Percentiles rank a stretch among this genome's conserved stretches.
Conservation (phyloP, 179 eudicot genomes). For the Corrigiola litoralis region DNA sequence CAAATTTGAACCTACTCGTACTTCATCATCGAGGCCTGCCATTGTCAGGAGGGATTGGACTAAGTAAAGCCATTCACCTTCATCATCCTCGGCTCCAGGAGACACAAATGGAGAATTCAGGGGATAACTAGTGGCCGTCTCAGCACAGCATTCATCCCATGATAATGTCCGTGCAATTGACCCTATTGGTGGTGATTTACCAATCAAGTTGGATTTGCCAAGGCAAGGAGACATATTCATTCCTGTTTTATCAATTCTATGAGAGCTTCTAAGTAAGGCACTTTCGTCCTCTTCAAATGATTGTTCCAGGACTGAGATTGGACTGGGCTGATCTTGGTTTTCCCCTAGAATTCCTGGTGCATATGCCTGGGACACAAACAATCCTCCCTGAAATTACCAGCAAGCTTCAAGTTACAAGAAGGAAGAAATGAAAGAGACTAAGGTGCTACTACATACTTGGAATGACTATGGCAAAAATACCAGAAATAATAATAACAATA, state of each 20-base stretch:
- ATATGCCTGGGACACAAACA: constrained; percentile 30
- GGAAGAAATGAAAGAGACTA: background rate
- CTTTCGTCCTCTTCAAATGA: constrained; percentile 70
- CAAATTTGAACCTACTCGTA: constrained; percentile 34
- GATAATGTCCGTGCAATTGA: constrained; percentile 85
- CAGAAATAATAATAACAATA: background rate
- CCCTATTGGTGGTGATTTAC: constrained; percentile 90
- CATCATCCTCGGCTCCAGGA: constrained; percentile 44
- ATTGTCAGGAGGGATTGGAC: constrained; percentile 61
- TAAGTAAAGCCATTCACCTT: constrained; percentile 53
- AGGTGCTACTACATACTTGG: background rate
- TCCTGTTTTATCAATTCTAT: constrained; percentile 28
- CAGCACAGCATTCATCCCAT: constrained; percentile 61
- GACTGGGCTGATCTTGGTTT: constrained; percentile 91
- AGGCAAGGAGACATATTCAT: constrained; percentile 30
- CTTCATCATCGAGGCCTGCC: constrained; percentile 45
- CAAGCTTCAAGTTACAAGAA: background rate
- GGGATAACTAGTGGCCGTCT: constrained; percentile 40
- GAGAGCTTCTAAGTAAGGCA: constrained; percentile 31
- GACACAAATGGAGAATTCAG: constrained; percentile 33
- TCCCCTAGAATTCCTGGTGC: constrained; percentile 38
- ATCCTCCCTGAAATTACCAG: constrained; percentile 41
- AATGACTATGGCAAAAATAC: no score
- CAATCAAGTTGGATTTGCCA: constrained; percentile 61
- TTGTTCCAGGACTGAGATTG: constrained; percentile 76